Evolutionary conservation across 1,284 basidiomycete genomes (phyloP), one percentile per base, ranked within the genome.

Genomic region (Heterobasidion irregulare): DNA sequence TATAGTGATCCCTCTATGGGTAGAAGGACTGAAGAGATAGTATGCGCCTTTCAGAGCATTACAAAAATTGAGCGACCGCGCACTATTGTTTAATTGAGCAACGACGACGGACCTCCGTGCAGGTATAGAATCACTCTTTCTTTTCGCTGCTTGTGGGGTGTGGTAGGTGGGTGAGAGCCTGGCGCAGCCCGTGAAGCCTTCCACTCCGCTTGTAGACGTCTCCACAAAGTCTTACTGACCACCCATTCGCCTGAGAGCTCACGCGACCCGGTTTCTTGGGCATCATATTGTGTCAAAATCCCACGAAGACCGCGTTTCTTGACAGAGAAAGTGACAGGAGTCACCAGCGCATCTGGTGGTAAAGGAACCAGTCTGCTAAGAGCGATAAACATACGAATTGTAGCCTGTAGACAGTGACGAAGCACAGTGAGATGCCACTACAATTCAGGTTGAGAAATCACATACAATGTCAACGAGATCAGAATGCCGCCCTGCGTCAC

Each of bases 201-300:
- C 80, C 92, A 93, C 65, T 98, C 94, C 4, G 80, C 72, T 67
- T 98, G 94, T 59, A 98, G 75, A 18, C 85, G 76, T 61, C 86
- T 86, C 94, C 95, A 98, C 0, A 95, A 84, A 61, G 84, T 84
- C 68, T 90, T 90, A 50, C 93, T 92, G 13, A 98, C 89, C 16
- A 98, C 89, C 96, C 96, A 99, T 74, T 99, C 97, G 5, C 93
- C 96, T 1, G 85, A 86, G 47, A 99, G 77, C 65, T 95, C 89
- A 6, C 96, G 80, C 15, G 68, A 75, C 53, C 85, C 92, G 52
- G 76, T 78, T 70, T 92, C 92, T 8, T 74, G 64, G n/a, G 78
- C 78, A 65, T 98, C 91, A 56, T 81, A 82, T 12, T 86, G 77
- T 8, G 84, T 75, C 19, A 97, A 78, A 52, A 96, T 83, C 3